Percentiles rank a stretch among this genome's conserved stretches.
Evolutionary conservation across 2,329 filamentous ascomycete genomes (phyloP).

Genomic region (Mollisia scopiformis): DNA sequence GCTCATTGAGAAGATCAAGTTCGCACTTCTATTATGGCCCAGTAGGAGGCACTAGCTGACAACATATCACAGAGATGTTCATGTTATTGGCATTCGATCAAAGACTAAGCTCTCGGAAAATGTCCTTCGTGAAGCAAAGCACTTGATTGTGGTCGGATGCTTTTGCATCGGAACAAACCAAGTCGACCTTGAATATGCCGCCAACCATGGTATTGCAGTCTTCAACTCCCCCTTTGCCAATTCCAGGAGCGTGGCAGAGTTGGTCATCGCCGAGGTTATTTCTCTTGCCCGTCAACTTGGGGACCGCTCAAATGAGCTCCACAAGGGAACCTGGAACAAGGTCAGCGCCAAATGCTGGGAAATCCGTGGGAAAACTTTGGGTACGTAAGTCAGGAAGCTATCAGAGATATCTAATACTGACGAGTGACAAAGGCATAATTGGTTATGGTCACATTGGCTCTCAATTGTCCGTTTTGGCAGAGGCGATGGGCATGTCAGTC

Average conservation of each 20-base stretch:
- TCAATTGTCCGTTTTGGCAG: constrained; percentile 91
- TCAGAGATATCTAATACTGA: constrained; percentile 10
- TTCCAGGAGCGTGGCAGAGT: constrained; percentile 92
- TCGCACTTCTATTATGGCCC: constrained; percentile 38
- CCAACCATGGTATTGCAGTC: constrained; percentile 85
- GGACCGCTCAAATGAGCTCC: constrained; percentile 92
- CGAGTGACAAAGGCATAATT: constrained; percentile 67
- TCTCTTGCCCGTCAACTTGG: constrained; percentile 86
- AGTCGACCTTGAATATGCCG: constrained; percentile 84
- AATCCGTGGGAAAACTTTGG: constrained; percentile 94
- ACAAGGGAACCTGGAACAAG: constrained; percentile 96
- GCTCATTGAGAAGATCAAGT: constrained; percentile 96
- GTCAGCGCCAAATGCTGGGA: constrained; percentile 98
- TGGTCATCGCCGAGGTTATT: constrained; percentile 95
- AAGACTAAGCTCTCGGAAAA: constrained; percentile 92
- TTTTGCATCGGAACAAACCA: constrained; percentile 99
- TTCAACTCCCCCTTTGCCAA: constrained; percentile 99
- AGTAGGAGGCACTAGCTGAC: neutral
- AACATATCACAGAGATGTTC: constrained; percentile 69
- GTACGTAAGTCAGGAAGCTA: constrained; percentile 44
- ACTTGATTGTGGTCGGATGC: constrained; percentile 93
- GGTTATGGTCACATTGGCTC: constrained; percentile 98
- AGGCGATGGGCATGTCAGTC: constrained; percentile 97
- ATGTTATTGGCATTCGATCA: constrained; percentile 96
- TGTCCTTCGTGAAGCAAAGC: constrained; percentile 87